Evolutionary conservation across 257 asterid species (phyloP), one percentile per base, ranked within the genome.

Genomic region (Penstemon davidsonii): DNA sequence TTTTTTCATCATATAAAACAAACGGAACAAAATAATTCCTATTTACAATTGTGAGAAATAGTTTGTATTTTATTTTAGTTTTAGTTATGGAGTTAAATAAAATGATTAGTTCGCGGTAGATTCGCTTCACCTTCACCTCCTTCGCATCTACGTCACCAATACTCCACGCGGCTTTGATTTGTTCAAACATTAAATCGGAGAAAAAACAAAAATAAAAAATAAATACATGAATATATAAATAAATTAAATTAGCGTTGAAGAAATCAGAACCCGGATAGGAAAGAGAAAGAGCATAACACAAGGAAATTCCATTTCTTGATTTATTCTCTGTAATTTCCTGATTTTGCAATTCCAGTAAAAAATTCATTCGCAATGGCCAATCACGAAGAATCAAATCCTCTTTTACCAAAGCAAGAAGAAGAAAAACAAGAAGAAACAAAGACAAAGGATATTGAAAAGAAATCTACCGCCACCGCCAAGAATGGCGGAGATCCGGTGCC

Each of bases 311-410:
- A 38, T 36, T 70, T 42, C 67, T 41, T 49, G 42, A 18, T 63
- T 60, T 54, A 57, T 66, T 72, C 68, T 70, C 73, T 51, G 6
- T 43, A 13, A 45, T 19, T 49, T 19, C 12, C 7, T 5, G 1
- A 0, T 3, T 37, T 6, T 6, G 55, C 18, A 52, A 68, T 11
- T 43, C 38, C 33, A 19, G 60, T 25, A 25, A 25, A 25, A 25
- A 25, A 25, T 0, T 25, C 33, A 25, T 25, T 25, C 33, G 2
- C 25, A 5, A 45, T 90, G 97, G 96, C 81, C 3, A 80, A 83
- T 67, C 43, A 50, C 4, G 86, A 80, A 45, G 97, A 88, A 86
- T 86, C 89, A 38, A 86, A 68, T 62, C 94, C 96, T 36, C 92
- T 90, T 63, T 41, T 89, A 49, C 75, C 83, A 12, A 78, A 75